Conservation (phyloP, 345 rosid genomes). For the Eucalyptus cladocalyx region DNA sequence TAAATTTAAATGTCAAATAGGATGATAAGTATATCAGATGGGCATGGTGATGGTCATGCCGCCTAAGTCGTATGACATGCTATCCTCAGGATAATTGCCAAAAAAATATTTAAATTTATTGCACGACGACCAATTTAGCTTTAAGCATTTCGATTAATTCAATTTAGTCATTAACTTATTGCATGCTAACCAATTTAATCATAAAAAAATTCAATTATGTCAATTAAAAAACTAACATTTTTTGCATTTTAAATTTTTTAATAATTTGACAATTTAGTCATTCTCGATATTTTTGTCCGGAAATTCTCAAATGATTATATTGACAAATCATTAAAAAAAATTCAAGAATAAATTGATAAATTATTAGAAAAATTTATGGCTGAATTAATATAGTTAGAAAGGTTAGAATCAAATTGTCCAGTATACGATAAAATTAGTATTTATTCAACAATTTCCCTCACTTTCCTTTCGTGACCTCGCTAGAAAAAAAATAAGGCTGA, state of each 20-base stretch:
- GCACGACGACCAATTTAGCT: accelerated
- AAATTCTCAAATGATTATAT: background rate
- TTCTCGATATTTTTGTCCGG: accelerated
- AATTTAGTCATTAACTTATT: too few relatives aligned
- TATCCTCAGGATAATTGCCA: accelerated
- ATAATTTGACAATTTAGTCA: background rate
- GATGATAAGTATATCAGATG: background rate
- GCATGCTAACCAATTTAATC: accelerated
- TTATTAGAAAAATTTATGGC: background rate
- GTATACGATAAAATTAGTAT: too few relatives aligned
- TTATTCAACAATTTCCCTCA: background rate
- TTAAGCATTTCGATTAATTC: accelerated
- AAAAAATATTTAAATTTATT: too few relatives aligned
- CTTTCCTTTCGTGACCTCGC: background rate
- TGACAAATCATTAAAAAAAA: too few relatives aligned
- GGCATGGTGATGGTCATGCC: accelerated
- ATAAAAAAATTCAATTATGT: too few relatives aligned
- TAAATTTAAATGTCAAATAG: too few relatives aligned
- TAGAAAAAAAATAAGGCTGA: background rate
- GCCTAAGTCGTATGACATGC: accelerated
- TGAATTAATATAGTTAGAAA: background rate
- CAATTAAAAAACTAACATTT: too few relatives aligned
- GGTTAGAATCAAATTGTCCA: too few relatives aligned
- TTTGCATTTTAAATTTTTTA: too few relatives aligned
- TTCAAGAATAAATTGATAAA: too few relatives aligned